These are phyloP conservation scores for Saccharomycodes ludwigii DNA, from an alignment of 805 yeast genomes.

Conservation along the genomic window DNA sequence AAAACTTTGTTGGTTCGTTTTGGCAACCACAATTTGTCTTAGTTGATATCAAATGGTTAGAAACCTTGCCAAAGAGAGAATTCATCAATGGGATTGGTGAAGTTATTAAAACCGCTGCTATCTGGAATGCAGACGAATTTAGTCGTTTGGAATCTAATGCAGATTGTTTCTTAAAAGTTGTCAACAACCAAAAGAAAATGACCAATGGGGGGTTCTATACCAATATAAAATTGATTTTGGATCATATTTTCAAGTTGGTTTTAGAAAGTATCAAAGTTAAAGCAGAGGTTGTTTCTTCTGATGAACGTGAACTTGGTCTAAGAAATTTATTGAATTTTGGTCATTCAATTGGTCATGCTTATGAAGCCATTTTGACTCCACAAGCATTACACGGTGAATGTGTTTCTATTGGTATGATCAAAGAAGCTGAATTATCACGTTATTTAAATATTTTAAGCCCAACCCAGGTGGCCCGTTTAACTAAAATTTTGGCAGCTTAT, in stretches of 20 bases:
- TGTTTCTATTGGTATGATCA: conserved; percentile 92
- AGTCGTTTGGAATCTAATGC: conserved; percentile 72
- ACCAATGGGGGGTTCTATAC: conserved; percentile 30
- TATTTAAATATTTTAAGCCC: conserved; percentile 82
- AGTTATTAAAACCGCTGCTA: conserved; percentile 94
- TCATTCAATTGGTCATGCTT: conserved; percentile 96
- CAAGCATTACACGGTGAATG: conserved; percentile 97
- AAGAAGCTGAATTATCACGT: conserved; percentile 92
- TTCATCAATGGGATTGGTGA: conserved; percentile 98
- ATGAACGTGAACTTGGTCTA: conserved; percentile 91
- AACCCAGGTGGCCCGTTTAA: conserved; percentile 82
- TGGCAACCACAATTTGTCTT: conserved; percentile 91
- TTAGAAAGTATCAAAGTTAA: conserved; percentile 79
- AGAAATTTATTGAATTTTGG: conserved; percentile 91
- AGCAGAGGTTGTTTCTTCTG: conserved; percentile 86
- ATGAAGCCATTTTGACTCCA: conserved; percentile 94
- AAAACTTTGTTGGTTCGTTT: conserved; percentile 91
- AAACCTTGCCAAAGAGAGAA: conserved; percentile 83
- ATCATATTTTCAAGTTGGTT: conserved; percentile 68
- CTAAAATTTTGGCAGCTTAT: conserved; percentile 74
- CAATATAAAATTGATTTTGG: conserved; percentile 56
- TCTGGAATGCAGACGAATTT: conserved; percentile 89
- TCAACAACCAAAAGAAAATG: conserved; percentile 27
- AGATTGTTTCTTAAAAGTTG: conserved; percentile 52
- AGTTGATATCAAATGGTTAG: conserved; percentile 78